Evolutionary conservation across 306 rosid species (phyloP), one percentile per base, ranked within the genome.

Genomic region (Trifolium subterraneum): DNA sequence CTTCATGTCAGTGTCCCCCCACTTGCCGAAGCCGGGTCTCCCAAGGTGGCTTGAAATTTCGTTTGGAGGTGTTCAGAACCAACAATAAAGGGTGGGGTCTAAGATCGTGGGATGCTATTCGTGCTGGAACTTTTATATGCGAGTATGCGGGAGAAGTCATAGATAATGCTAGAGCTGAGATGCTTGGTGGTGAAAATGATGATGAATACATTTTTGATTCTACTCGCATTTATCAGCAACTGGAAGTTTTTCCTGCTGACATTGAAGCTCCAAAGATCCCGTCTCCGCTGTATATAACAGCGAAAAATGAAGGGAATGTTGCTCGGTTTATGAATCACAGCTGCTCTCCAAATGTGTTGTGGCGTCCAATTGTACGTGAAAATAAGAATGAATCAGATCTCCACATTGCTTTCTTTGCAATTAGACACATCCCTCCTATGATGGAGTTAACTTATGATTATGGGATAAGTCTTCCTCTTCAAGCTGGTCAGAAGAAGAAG

Each of bases 281-380:
- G 2, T 87, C 82, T 71, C 93, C 97, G 18, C 88, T 93, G 25
- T 81, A 83, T 56, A 80, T 93, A 39, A 85, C 86, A 48, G 93
- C 96, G 18, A 89, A 56, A 78, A 80, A 85, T 82, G 79, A 85
- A 66, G 98, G 98, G 74, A 93, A 93, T 85, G 98, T 93, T 41
- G 89, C 93, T 65, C 93, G 98, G 68, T 93, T 91, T 78, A 93
- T 93, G 96, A 93, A 93, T 79, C 98, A 93, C 80, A 88, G 97
- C 86, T 93, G 98, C 82, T 79, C 88, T 72, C 98, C 98, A 10
- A 93, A 86, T 83, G 87, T 93, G 38, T 65, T 79, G 22, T 93
- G 98, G 97, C 96, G 88, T 83, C 90, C 92, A 7, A 75, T 91
- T 41, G 51, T 84, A 11, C 93, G 90, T 7, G 93, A 85, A 84